A percentile compares a stretch with the other conserved stretches of the same genome.
phyloP scores from a whole-genome alignment of 108 stramenopile genomes.

The Fistulifera pelliculosa region DNA sequence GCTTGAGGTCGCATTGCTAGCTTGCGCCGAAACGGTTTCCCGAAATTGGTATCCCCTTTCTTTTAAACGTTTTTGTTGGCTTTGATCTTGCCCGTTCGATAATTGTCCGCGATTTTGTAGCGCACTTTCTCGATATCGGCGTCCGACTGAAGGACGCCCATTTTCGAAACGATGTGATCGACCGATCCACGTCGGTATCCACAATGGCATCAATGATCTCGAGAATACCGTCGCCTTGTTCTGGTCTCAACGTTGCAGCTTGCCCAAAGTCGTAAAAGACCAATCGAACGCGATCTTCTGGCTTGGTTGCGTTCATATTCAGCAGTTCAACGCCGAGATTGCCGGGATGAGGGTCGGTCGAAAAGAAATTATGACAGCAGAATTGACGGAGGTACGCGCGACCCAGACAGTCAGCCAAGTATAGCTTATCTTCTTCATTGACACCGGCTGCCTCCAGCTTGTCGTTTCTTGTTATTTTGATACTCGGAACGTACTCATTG shows the following conservation, averaged over 20 bases:
- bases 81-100: slow-evolving; percentile 60
- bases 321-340: slow-evolving; percentile 73
- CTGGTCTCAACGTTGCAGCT: slow-evolving; percentile 46
- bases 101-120: slow-evolving; percentile 68
- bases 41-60: slow-evolving; percentile 25
- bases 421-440: slow-evolving; percentile 47
- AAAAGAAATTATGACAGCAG: slow-evolving; percentile 74
- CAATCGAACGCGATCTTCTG: slow-evolving; percentile 27
- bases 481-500: slow-evolving; percentile 79
- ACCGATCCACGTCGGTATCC: slow-evolving; percentile 66
- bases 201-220: slow-evolving; percentile 79
- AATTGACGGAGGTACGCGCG: slow-evolving; percentile 75
- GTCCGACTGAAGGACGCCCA: slow-evolving; percentile 71
- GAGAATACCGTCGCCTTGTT: slow-evolving; percentile 71
- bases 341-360: slow-evolving; percentile 78
- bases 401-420: slow-evolving; percentile 69
- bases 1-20: neutral
- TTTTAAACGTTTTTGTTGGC: slow-evolving; percentile 34
- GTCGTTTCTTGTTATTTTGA: slow-evolving; percentile 57
- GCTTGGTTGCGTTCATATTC: slow-evolving; percentile 8
- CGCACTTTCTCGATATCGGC: slow-evolving; percentile 62
- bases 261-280: slow-evolving; percentile 88
- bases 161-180: slow-evolving; percentile 59
- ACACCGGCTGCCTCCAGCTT: slow-evolving; percentile 58
- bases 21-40: slow-evolving; percentile 17